These are phyloP conservation scores for Alternaria alternata DNA, from an alignment of 2,329 filamentous ascomycete genomes.

Conservation along the genomic window DNA sequence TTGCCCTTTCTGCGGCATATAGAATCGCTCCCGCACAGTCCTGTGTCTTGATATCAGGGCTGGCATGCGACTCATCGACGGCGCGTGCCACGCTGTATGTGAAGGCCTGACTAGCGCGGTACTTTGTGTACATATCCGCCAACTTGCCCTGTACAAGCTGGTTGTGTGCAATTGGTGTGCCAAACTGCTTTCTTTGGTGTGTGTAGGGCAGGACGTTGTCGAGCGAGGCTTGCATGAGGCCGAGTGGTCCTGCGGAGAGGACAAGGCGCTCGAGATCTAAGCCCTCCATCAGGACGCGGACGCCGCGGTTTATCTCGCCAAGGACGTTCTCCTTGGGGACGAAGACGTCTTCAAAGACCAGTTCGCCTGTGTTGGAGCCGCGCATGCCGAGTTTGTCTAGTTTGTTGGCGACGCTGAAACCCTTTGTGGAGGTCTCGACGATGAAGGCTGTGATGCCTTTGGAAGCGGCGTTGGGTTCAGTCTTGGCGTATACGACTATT, in stretches of 20 bases:
- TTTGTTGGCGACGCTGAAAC: constrained; percentile 88
- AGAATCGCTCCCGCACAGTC: constrained; percentile 95
- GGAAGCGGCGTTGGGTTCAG: constrained; percentile 76
- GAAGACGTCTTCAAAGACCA: constrained; percentile 90
- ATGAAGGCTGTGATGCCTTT: constrained; percentile 97
- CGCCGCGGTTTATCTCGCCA: constrained; percentile 80
- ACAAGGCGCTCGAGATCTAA: constrained; percentile 94
- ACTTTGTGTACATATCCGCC: constrained; percentile 97
- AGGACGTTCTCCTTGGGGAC: constrained; percentile 84
- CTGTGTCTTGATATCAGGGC: constrained; percentile 75
- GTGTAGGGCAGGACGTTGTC: constrained; percentile 88
- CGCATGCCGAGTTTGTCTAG: constrained; percentile 99
- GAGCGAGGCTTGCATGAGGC: constrained; percentile 91
- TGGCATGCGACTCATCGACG: constrained; percentile 67
- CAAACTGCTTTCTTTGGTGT: constrained; percentile 90
- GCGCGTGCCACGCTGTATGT: constrained; percentile 82
- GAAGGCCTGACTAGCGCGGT: constrained; percentile 83
- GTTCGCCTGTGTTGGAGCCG: constrained; percentile 93
- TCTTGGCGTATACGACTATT: constrained; percentile 97
- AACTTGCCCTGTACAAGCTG: constrained; percentile 93
- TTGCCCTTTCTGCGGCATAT: constrained; percentile 90
- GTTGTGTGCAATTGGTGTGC: constrained; percentile 84
- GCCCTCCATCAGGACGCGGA: constrained; percentile 93
- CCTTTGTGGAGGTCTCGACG: constrained; percentile 73
- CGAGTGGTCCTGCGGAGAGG: constrained; percentile 86